A percentile compares a stretch with the other conserved stretches of the same genome.
phyloP scores from a whole-genome alignment of 352 stramenopile species.

The Phytopythium boreale region DNA sequence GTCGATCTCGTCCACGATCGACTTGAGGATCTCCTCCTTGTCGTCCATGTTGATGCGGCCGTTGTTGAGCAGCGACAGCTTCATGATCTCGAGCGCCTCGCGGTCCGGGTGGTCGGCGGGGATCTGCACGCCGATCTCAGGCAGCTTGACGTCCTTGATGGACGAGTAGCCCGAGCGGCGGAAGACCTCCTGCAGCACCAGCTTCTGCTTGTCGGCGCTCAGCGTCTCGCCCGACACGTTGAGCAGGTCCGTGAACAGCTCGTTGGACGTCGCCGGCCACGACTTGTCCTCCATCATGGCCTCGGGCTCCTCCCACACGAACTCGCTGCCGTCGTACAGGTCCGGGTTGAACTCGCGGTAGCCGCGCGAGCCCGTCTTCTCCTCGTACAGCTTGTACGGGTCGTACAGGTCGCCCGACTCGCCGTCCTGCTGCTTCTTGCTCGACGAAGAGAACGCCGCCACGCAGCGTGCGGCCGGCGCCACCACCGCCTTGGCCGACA shows the following conservation, averaged over 20 bases:
- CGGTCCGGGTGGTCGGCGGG: slow-evolving; percentile 65
- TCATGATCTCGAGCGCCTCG: slow-evolving; percentile 87
- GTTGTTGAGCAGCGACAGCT: slow-evolving; percentile 88
- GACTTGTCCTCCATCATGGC: slow-evolving; percentile 89
- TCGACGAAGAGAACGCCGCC: slow-evolving; percentile 14
- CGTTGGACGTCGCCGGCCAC: slow-evolving; percentile 74
- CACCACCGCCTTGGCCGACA: background rate
- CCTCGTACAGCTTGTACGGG: slow-evolving; percentile 81
- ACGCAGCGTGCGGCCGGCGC: slow-evolving; percentile 13
- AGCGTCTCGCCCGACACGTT: slow-evolving; percentile 63
- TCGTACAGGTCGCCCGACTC: slow-evolving; percentile 62
- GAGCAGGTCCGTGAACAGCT: slow-evolving; percentile 80
- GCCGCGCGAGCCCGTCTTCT: slow-evolving; percentile 58
- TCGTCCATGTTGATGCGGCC: slow-evolving; percentile 85
- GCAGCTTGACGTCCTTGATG: slow-evolving; percentile 68
- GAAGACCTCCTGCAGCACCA: slow-evolving; percentile 72
- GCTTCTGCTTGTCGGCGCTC: slow-evolving; percentile 58
- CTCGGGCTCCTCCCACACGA: slow-evolving; percentile 70
- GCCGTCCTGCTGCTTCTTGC: slow-evolving; percentile 11
- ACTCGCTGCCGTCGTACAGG: slow-evolving; percentile 47
- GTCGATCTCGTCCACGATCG: slow-evolving; percentile 78
- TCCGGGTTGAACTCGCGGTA: slow-evolving; percentile 83
- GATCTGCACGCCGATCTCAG: slow-evolving; percentile 69
- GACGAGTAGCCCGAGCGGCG: slow-evolving; percentile 70
- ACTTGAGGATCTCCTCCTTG: slow-evolving; percentile 86